A percentile compares a stretch with the other conserved stretches of the same genome.
These are phyloP conservation scores for Kuraishia capsulata DNA, from an alignment of 805 yeast genomes.

Conservation along the genomic window DNA sequence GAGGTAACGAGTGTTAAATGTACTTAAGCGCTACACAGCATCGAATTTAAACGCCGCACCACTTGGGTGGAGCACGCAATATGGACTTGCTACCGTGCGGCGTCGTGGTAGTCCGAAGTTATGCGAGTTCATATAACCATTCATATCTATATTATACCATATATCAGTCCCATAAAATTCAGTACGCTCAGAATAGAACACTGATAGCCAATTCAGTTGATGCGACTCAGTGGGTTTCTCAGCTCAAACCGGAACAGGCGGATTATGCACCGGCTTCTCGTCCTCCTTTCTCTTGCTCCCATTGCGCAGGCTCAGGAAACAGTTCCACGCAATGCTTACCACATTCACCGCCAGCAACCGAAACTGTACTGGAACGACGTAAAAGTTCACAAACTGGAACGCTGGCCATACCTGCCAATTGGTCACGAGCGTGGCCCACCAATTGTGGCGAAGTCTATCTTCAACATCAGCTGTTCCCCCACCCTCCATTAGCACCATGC, in stretches of 20 bases:
- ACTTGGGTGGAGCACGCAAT: no score
- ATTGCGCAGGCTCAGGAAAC: slow-evolving; percentile 60
- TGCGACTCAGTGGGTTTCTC: no score
- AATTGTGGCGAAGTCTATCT: slow-evolving; percentile 36
- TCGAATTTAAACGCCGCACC: no score
- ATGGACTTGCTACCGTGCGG: no score
- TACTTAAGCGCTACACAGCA: no score
- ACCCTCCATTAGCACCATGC: slow-evolving; percentile 62
- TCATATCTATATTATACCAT: no score
- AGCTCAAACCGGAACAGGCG: slow-evolving; percentile 31
- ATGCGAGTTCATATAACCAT: no score
- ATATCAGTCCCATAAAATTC: no score
- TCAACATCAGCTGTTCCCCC: slow-evolving; percentile 28
- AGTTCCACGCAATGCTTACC: slow-evolving; percentile 77
- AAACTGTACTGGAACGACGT: slow-evolving; percentile 62
- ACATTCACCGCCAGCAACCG: slow-evolving; percentile 62
- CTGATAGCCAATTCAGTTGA: no score
- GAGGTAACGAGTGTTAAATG: no score
- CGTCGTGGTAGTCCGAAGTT: no score
- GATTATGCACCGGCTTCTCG: slow-evolving; percentile 22
- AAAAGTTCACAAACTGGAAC: slow-evolving; percentile 73
- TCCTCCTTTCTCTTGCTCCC: slow-evolving; percentile 20
- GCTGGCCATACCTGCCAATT: slow-evolving; percentile 92
- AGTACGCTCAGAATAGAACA: no score
- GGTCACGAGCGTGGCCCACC: slow-evolving; percentile 58